Percentiles rank a stretch among this genome's conserved stretches.
Evolutionary conservation across 495 filamentous ascomycete species (phyloP).

Genomic region (Neurospora sp.): DNA sequence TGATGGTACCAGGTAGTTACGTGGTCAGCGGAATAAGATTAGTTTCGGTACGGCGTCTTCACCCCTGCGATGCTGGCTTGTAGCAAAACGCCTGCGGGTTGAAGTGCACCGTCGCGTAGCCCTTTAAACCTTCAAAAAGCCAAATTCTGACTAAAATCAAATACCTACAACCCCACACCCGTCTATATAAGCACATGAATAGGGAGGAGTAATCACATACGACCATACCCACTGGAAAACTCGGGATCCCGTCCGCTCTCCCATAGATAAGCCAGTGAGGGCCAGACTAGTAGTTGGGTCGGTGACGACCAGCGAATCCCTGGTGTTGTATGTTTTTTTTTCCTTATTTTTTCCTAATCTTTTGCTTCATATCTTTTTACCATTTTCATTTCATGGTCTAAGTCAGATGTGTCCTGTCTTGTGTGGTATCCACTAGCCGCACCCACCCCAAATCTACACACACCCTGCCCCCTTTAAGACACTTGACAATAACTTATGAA

Average conservation of each 20-base stretch:
- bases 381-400: not conserved
- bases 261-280: conserved; percentile 29
- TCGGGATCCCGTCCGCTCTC: conserved; percentile 45
- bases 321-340: conserved; percentile 36
- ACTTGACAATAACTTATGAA: not conserved
- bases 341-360: not conserved
- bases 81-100: not conserved
- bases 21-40: not conserved
- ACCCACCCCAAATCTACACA: not conserved
- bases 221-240: conserved; percentile 17
- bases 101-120: not conserved
- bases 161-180: no score
- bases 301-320: conserved; percentile 31
- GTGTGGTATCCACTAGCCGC: not conserved
- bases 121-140: not conserved
- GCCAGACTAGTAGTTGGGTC: conserved; percentile 37
- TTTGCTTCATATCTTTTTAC: not conserved
- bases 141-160: no score
- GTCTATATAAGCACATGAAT: no score
- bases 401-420: not conserved
- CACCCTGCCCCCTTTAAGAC: not conserved
- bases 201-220: not conserved
- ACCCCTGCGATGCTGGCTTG: not conserved
- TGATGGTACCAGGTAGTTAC: not conserved
- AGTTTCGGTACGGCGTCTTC: not conserved